These are phyloP conservation scores for Botrytis medusae DNA, from an alignment of 2,329 filamentous ascomycete species.

Conservation along the genomic window DNA sequence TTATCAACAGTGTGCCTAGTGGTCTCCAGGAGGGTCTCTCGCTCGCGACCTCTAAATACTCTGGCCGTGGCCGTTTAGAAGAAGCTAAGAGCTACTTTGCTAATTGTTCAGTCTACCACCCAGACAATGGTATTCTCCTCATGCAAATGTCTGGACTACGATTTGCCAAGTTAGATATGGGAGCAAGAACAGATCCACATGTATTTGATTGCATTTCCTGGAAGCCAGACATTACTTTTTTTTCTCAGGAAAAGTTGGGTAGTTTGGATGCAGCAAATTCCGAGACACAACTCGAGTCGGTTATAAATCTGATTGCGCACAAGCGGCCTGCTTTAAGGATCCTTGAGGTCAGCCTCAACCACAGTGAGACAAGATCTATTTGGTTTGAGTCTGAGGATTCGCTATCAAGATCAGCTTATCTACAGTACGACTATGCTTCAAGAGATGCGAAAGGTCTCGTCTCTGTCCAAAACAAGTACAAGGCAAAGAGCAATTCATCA, in stretches of 20 bases:
- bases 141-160: conserved; percentile 31
- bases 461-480: not conserved
- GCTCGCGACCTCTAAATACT: conserved; percentile 21
- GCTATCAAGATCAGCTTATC: not conserved
- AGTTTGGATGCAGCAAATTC: not conserved
- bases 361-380: conserved; percentile 31
- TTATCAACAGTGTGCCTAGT: conserved; percentile 27
- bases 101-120: conserved; percentile 26
- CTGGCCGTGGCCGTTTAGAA: conserved; percentile 21
- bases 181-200: conserved; percentile 16
- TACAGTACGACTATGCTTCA: conserved; percentile 16
- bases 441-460: conserved; percentile 13
- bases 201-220: conserved; percentile 3
- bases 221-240: conserved; percentile 19
- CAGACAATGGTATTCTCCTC: conserved; percentile 28
- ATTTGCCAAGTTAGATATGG: conserved; percentile 25
- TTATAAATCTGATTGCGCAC: conserved; percentile 42
- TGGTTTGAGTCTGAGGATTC: conserved; percentile 33
- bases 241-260: conserved; percentile 14
- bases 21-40: conserved; percentile 18
- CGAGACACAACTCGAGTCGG: conserved; percentile 11
- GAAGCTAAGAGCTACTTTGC: conserved; percentile 21
- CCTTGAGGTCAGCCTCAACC: conserved; percentile 38
- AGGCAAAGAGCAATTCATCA: conserved; percentile 18
- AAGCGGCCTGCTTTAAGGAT: conserved; percentile 41